A percentile compares a stretch with the other conserved stretches of the same genome.
Evolutionary conservation across 2,329 filamentous ascomycete genomes (phyloP).

Genomic region (Fusarium floridanum): DNA sequence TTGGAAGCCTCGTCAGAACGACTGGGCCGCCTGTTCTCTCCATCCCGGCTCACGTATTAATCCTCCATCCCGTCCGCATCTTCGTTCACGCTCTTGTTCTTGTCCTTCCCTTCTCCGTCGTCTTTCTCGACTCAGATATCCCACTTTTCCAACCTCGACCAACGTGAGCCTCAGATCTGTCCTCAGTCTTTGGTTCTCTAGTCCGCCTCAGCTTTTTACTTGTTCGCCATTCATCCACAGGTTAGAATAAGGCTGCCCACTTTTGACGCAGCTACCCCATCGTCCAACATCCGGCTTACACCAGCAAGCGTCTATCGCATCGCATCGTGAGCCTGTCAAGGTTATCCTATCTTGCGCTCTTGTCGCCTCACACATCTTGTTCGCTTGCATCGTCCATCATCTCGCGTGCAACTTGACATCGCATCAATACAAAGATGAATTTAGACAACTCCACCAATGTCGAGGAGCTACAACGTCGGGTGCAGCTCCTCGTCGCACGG

Average conservation of each 20-base stretch:
- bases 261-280: constrained; percentile 18
- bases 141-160: constrained; percentile 39
- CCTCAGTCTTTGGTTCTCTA: constrained; percentile 13
- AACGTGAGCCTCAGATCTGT: constrained; percentile 26
- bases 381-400: constrained; percentile 3
- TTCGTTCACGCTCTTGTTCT: constrained; percentile 24
- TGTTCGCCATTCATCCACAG: constrained; percentile 18
- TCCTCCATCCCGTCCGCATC: constrained; percentile 44
- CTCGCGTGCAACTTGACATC: constrained; percentile 17
- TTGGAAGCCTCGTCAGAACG: constrained; percentile 47
- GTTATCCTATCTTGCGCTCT: constrained; percentile 23
- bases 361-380: constrained; percentile 7
- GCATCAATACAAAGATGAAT: constrained; percentile 40
- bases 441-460: constrained; percentile 38
- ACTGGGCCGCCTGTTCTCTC: constrained; percentile 43
- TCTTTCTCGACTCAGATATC: constrained; percentile 41
- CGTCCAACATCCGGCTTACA: constrained; percentile 34
- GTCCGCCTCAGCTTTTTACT: constrained; percentile 24
- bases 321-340: constrained; percentile 19
- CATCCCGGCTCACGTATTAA: constrained; percentile 48
- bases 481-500: constrained; percentile 37
- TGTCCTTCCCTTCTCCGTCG: constrained; percentile 36
- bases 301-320: constrained; percentile 11
- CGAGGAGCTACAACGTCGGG: constrained; percentile 46
- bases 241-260: constrained; percentile 27